A percentile compares a stretch with the other conserved stretches of the same genome.
Evolutionary conservation across 345 rosid genomes (phyloP).

Genomic region (Citrus mangshanensis): DNA sequence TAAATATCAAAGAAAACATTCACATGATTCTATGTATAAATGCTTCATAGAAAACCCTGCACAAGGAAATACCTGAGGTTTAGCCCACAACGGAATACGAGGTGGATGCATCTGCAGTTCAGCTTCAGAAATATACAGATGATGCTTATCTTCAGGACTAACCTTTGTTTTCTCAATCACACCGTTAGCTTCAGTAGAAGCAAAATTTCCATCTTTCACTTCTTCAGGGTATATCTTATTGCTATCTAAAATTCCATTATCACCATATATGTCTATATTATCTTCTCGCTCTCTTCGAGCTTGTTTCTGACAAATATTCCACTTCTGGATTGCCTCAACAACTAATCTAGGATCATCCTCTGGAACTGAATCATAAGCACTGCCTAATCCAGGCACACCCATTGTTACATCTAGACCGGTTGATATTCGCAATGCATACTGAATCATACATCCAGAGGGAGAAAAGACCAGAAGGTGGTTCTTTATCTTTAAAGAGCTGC

Average conservation of each 20-base stretch:
- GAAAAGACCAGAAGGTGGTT: constrained; percentile 76
- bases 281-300: constrained; percentile 69
- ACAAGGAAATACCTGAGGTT: constrained; percentile 51
- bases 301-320: constrained; percentile 80
- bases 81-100: constrained; percentile 58
- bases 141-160: constrained; percentile 53
- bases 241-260: constrained; percentile 57
- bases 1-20: background rate
- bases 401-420: constrained; percentile 36
- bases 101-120: constrained; percentile 70
- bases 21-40: background rate
- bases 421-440: constrained; percentile 49
- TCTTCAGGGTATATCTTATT: constrained; percentile 79
- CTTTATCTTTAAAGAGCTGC: constrained; percentile 38
- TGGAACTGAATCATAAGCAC: constrained; percentile 41
- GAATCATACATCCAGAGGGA: constrained; percentile 80
- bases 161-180: constrained; percentile 26
- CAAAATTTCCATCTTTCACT: constrained; percentile 32
- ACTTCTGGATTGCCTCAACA: constrained; percentile 75
- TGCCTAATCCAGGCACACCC: constrained; percentile 28
- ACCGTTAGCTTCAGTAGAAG: constrained; percentile 28
- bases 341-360: constrained; percentile 67
- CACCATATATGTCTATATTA: constrained; percentile 78
- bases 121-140: constrained; percentile 77
- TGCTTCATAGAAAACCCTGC: background rate